These are phyloP conservation scores for Chiua virens DNA, from an alignment of 768 basidiomycete genomes.

Conservation along the genomic window DNA sequence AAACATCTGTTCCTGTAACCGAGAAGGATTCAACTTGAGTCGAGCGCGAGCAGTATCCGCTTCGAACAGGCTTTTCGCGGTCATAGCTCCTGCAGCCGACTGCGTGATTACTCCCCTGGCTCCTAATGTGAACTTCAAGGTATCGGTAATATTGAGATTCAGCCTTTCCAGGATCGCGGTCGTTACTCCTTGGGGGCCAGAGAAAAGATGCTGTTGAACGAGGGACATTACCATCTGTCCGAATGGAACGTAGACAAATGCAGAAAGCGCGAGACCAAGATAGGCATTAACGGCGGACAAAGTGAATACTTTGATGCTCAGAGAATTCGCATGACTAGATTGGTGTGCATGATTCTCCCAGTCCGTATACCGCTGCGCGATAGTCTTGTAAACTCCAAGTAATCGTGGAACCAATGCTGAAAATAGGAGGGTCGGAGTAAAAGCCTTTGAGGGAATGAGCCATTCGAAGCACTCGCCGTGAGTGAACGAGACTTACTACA, in stretches of 20 bases:
- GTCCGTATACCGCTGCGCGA: constrained; percentile 67
- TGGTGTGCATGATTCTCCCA: constrained; percentile 94
- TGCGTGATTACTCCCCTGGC: constrained; percentile 5
- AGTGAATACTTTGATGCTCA: constrained; percentile 90
- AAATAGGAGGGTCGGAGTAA: constrained; percentile 84
- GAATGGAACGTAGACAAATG: constrained; percentile 94
- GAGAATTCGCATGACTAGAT: constrained; percentile 70
- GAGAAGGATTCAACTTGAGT: constrained; percentile 60
- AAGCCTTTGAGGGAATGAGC: constrained; percentile 45
- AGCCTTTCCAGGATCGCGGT: constrained; percentile 21
- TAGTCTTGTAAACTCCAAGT: constrained; percentile 66
- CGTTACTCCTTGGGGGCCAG: constrained; percentile 12
- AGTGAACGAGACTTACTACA: constrained; percentile 53
- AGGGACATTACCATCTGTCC: constrained; percentile 79
- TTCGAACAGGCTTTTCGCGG: constrained; percentile 44
- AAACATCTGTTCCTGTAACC: constrained; percentile 90
- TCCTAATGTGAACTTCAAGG: constrained; percentile 30
- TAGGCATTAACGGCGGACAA: constrained; percentile 89
- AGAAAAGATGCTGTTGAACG: constrained; percentile 35
- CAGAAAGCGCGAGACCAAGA: constrained; percentile 87
- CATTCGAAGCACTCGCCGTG: background rate
- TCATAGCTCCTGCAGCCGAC: constrained; percentile 13
- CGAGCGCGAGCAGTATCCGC: constrained; percentile 49
- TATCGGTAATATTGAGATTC: constrained; percentile 26
- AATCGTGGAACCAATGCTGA: constrained; percentile 77